These are phyloP conservation scores for Monilinia vaccinii-corymbosi DNA, from an alignment of 2,329 filamentous ascomycete species.

Conservation along the genomic window DNA sequence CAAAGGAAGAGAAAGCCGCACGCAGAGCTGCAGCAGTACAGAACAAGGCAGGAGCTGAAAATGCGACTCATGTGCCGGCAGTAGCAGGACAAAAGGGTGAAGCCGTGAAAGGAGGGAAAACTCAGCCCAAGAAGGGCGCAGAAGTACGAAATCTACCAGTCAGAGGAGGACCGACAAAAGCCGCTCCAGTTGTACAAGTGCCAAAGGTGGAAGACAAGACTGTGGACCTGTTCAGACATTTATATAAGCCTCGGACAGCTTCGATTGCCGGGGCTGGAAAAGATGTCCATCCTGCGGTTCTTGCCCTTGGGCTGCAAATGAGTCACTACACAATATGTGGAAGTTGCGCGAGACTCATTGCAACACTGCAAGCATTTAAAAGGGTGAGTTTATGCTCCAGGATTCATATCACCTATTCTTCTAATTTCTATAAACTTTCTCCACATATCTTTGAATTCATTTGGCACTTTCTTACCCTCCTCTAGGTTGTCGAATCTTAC, in stretches of 20 bases:
- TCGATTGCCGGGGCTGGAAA: constrained; percentile 52
- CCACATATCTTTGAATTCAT: neutral
- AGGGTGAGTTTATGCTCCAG: constrained; percentile 43
- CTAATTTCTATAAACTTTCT: neutral
- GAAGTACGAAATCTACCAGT: constrained; percentile 21
- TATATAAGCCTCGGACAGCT: constrained; percentile 64
- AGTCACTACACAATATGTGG: constrained; percentile 73
- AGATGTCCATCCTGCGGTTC: constrained; percentile 76
- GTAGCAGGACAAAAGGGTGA: constrained; percentile 17
- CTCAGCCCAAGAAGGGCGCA: constrained; percentile 30
- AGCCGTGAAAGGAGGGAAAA: constrained; percentile 31
- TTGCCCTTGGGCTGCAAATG: constrained; percentile 84
- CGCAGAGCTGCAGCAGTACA: constrained; percentile 65
- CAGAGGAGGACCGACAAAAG: constrained; percentile 20
- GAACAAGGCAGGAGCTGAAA: constrained; percentile 34
- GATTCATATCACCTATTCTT: neutral
- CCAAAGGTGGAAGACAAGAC: constrained; percentile 54
- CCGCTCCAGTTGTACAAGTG: constrained; percentile 34
- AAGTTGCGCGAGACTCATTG: constrained; percentile 78
- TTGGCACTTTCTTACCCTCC: constrained; percentile 10
- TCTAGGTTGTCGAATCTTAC: constrained; percentile 83
- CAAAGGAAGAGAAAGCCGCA: constrained; percentile 86
- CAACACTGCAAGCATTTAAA: constrained; percentile 83
- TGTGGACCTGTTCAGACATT: constrained; percentile 71
- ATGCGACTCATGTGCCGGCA: constrained; percentile 20